phyloP scores from a whole-genome alignment of 2,329 filamentous ascomycete genomes.

The Diaporthe helianthi region DNA sequence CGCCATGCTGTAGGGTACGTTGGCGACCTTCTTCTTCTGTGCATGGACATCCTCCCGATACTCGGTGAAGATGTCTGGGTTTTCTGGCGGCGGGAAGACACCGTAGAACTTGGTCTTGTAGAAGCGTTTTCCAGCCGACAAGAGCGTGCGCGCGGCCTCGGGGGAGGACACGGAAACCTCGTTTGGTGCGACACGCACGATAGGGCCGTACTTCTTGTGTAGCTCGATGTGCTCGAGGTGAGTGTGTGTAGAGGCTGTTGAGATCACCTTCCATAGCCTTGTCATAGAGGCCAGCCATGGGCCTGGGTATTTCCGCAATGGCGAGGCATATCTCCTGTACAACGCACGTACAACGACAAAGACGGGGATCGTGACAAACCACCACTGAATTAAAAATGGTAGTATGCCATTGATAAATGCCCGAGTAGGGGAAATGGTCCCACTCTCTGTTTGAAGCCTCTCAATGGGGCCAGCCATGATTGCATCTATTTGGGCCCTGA shows the following conservation, averaged over 20 bases:
- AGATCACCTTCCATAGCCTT: conserved; percentile 52
- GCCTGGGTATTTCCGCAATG: conserved; percentile 46
- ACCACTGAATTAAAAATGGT: conserved; percentile 40
- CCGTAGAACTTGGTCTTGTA: conserved; percentile 60
- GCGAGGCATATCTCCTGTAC: conserved; percentile 45
- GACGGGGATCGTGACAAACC: conserved; percentile 40
- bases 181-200: conserved; percentile 57
- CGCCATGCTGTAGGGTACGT: conserved; percentile 60
- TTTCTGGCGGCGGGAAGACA: conserved; percentile 63
- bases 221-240: conserved; percentile 53
- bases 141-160: conserved; percentile 51
- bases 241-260: conserved; percentile 47
- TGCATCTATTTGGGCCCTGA: not conserved
- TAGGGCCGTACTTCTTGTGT: conserved; percentile 53
- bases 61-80: conserved; percentile 66
- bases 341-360: conserved; percentile 40
- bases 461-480: conserved; percentile 39
- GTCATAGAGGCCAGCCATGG: conserved; percentile 45
- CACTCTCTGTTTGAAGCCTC: conserved; percentile 39
- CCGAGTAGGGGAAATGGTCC: conserved; percentile 38
- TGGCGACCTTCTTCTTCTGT: conserved; percentile 60
- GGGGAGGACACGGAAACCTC: conserved; percentile 57
- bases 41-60: conserved; percentile 61
- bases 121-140: conserved; percentile 59
- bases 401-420: conserved; percentile 37